These are phyloP conservation scores for Euphorbia pulcherrima DNA, from an alignment of 345 rosid genomes.

Conservation along the genomic window DNA sequence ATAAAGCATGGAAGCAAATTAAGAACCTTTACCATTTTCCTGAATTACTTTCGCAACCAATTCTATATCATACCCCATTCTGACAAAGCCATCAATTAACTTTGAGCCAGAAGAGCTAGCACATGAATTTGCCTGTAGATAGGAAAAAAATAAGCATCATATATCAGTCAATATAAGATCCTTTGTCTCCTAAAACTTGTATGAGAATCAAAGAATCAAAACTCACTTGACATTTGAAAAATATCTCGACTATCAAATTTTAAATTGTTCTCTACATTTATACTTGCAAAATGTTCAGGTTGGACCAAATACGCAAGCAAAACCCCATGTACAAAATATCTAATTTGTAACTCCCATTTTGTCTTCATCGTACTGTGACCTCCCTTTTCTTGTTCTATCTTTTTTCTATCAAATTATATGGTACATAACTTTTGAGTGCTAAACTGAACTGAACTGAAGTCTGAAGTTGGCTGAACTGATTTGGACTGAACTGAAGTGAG, in stretches of 20 bases:
- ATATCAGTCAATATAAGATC: too few species aligned
- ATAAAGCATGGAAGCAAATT: background rate
- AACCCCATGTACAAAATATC: too few species aligned
- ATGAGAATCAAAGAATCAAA: conserved; percentile 8
- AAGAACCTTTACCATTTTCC: conserved; percentile 43
- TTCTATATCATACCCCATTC: conserved; percentile 51
- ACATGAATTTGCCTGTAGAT: conserved; percentile 28
- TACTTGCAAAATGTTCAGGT: too few species aligned
- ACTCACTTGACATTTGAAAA: conserved; percentile 51
- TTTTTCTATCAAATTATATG: too few species aligned
- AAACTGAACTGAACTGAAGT: too few species aligned
- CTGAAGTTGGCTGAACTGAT: too few species aligned
- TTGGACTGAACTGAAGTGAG: too few species aligned
- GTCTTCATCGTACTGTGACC: too few species aligned
- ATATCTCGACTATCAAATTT: conserved; percentile 49
- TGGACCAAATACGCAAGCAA: too few species aligned
- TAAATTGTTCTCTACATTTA: conserved; percentile 40
- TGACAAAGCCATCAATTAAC: conserved; percentile 43
- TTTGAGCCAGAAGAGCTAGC: conserved; percentile 44
- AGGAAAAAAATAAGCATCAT: conserved; percentile 10
- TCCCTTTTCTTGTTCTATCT: too few species aligned
- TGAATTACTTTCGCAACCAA: conserved; percentile 44
- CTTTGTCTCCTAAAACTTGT: background rate
- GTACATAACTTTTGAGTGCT: too few species aligned
- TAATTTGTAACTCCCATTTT: too few species aligned